A percentile compares a stretch with the other conserved stretches of the same genome.
Conservation (phyloP, 352 stramenopile species). For the Elongisporangium senticosum region DNA sequence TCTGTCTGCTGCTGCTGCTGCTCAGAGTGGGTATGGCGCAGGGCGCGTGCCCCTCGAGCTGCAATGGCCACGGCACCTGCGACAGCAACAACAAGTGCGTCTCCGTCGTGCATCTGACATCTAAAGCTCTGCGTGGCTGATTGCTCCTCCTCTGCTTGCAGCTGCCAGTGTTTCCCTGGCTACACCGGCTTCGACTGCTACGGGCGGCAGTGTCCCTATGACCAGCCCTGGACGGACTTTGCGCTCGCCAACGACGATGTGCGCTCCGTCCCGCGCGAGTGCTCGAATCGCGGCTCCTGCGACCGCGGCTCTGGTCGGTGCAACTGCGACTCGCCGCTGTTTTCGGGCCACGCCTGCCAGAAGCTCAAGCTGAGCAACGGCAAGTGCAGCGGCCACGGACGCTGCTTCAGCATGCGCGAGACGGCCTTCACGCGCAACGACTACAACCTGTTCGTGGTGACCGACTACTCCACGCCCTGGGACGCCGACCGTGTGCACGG, state of each 20-base stretch:
- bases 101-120: neutral
- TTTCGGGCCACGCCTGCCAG: slow-evolving; percentile 64
- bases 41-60: slow-evolving; percentile 50
- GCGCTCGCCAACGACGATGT: slow-evolving; percentile 33
- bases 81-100: slow-evolving; percentile 47
- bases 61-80: slow-evolving; percentile 61
- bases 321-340: slow-evolving; percentile 64
- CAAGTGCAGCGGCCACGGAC: slow-evolving; percentile 86
- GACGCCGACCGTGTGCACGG: slow-evolving; percentile 81
- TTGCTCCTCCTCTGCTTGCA: slow-evolving; percentile 19
- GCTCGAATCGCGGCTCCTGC: slow-evolving; percentile 74
- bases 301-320: slow-evolving; percentile 69
- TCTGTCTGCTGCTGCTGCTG: slow-evolving; percentile 6
- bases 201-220: slow-evolving; percentile 64
- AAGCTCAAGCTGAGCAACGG: slow-evolving; percentile 61
- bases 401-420: slow-evolving; percentile 77
- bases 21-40: slow-evolving; percentile 2
- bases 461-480: slow-evolving; percentile 47
- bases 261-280: slow-evolving; percentile 42
- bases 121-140: neutral
- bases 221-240: slow-evolving; percentile 53
- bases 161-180: slow-evolving; percentile 79
- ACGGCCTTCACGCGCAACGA: slow-evolving; percentile 47
- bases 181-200: slow-evolving; percentile 89
- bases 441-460: slow-evolving; percentile 37